Evolutionary conservation across 768 basidiomycete species (phyloP).

Genomic region (Suillus placidus): DNA sequence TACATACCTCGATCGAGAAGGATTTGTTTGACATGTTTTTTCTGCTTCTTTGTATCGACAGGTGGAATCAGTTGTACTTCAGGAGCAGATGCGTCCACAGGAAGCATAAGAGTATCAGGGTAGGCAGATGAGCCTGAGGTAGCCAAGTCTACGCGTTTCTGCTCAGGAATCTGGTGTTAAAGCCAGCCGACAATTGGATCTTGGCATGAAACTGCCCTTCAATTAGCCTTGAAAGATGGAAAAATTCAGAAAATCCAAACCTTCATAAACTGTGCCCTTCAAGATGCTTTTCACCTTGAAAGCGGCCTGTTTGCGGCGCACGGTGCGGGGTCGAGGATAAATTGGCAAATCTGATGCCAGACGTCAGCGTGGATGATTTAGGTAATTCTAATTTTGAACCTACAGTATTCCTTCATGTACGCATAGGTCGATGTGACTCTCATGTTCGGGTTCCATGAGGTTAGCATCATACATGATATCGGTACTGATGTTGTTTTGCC

Average conservation of each 20-base stretch:
- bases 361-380: conserved; percentile 38
- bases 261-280: conserved; percentile 74
- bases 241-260: conserved; percentile 40
- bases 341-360: conserved; percentile 53
- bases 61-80: conserved; percentile 71
- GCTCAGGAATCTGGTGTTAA: conserved; percentile 76
- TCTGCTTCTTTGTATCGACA: conserved; percentile 70
- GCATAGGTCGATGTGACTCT: conserved; percentile 69
- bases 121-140: conserved; percentile 58
- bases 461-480: conserved; percentile 87
- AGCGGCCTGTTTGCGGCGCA: conserved; percentile 60
- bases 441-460: conserved; percentile 60
- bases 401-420: conserved; percentile 82
- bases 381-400: conserved; percentile 26
- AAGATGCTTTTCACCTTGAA: conserved; percentile 86
- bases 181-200: conserved; percentile 78
- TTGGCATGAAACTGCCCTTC: conserved; percentile 53
- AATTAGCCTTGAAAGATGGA: conserved; percentile 10
- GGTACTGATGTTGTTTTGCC: conserved; percentile 82
- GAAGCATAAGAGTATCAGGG: conserved; percentile 40
- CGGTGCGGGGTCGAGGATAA: conserved; percentile 55
- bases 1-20: conserved; percentile 73
- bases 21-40: conserved; percentile 70
- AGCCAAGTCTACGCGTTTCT: conserved; percentile 70
- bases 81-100: conserved; percentile 37